Base-by-base conservation (phyloP, 2,329 filamentous ascomycete species). In the Alternaria triticimaculans region DNA sequence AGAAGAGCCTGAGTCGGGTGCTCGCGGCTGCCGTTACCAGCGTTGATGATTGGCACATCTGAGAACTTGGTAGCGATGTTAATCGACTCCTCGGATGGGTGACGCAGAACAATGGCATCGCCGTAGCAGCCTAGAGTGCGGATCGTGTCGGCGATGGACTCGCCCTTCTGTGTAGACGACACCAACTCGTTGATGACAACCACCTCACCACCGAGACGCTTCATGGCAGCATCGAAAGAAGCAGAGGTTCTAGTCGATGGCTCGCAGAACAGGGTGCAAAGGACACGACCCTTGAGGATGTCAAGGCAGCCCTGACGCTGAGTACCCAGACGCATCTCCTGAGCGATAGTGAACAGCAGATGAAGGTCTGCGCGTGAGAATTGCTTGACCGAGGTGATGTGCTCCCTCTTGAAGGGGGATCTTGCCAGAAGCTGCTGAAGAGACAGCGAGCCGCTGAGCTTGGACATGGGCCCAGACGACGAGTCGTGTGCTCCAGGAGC, bases 171-270 rank as follows among this genome's bases (percentile, higher is more conserved):
- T 5, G 94, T 94, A 14, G 93, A 97, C 3, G 95, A 97, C 72
- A 92, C 89, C 6, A 90, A 87, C 3, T 95, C 96, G 44, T 93
- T 86, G 76, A 98, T 90, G 56, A 90, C 86, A 58, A 99, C 87
- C 4, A 92, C 95, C 53, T 93, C 88, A 51, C 96, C 96, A 71
- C 96, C 96, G 6, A 99, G 90, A 56, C 96, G 92, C 85, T 99
- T 96, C 96, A 99, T 99, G 45, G 96, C 96, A 60, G 95, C 92
- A 78, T 99, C 96, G 74, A 99, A 99, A 4, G 96, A 99, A 41
- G 92, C 89, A 12, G 95, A 97, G 6, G 96, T 99, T 58, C 96
- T 89, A 3, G 96, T 99, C 1, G 95, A 98, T 2, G 96, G 96
- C 85, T 99, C 96, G 81, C 94, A 99, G 87, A 99, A 99, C 84